A percentile compares a stretch with the other conserved stretches of the same genome.
These are phyloP conservation scores for Barbatosphaeria neglecta DNA, from an alignment of 495 filamentous ascomycete species.

Conservation along the genomic window DNA sequence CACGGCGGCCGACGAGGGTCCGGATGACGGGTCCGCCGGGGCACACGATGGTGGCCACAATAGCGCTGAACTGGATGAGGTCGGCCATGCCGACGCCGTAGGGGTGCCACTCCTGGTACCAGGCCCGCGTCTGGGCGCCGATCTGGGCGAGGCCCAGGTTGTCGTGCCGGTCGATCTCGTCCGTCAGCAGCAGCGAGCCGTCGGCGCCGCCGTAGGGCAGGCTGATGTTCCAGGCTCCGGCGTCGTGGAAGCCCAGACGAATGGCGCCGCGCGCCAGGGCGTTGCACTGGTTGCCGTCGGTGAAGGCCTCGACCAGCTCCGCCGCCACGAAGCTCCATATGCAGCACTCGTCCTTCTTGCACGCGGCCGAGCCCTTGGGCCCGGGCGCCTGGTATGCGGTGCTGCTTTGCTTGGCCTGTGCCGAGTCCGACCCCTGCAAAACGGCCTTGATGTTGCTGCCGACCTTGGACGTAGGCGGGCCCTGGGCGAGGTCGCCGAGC, in stretches of 20 bases:
- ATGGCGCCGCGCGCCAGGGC: conserved; percentile 21
- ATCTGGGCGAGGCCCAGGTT: conserved; percentile 22
- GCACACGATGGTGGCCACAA: conserved; percentile 23
- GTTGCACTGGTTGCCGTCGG: conserved; percentile 7
- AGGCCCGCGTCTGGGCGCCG: conserved; percentile 13
- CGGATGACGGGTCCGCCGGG: conserved; percentile 11
- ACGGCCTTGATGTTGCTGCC: conserved; percentile 16
- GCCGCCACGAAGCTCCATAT: conserved; percentile 28
- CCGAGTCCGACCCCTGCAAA: conserved; percentile 10
- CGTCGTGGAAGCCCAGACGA: conserved; percentile 29
- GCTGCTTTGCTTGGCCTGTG: conserved; percentile 5
- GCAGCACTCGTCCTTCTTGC: conserved; percentile 25
- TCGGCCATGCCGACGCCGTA: conserved; percentile 28
- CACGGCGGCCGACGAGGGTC: conserved; percentile 11
- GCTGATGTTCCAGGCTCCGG: conserved; percentile 18
- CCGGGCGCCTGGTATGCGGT: conserved; percentile 12
- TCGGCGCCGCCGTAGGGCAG: conserved; percentile 24
- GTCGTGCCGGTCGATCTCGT: conserved; percentile 15
- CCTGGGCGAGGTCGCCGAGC: conserved; percentile 20
- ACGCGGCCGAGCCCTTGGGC: conserved; percentile 12
- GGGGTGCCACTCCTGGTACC: conserved; percentile 15
- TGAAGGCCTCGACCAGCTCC: conserved; percentile 20
- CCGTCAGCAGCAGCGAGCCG: conserved; percentile 24
- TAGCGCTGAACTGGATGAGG: conserved; percentile 26
- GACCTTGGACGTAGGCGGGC: conserved; percentile 6